A percentile compares a stretch with the other conserved stretches of the same genome.
Evolutionary conservation across 1,284 basidiomycete species (phyloP).

Genomic region (Austropuccinia psidii): DNA sequence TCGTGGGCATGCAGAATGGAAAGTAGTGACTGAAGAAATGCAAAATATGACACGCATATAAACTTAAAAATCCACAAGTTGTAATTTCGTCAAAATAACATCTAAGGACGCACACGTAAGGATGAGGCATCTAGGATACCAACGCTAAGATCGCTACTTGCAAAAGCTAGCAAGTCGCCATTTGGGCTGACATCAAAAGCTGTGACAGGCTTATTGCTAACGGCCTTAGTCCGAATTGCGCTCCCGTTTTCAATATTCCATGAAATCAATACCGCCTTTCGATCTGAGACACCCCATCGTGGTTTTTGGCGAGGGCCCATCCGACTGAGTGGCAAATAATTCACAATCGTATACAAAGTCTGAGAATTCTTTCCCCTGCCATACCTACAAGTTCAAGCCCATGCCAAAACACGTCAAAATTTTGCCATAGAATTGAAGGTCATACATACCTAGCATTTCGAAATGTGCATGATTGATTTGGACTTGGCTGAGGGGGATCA

Average conservation of each 20-base stretch:
- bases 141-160: conserved; percentile 77
- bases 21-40: conserved; percentile 60
- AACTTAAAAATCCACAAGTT: no score
- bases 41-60: no score
- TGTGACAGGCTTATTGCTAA: conserved; percentile 70
- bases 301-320: no score
- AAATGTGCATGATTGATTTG: neutral
- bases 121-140: conserved; percentile 74
- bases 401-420: neutral
- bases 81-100: neutral
- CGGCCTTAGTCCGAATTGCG: conserved; percentile 45
- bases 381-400: conserved; percentile 6
- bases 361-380: neutral
- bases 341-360: conserved; percentile 10
- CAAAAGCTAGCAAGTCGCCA: conserved; percentile 74
- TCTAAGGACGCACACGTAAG: conserved; percentile 58
- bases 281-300: no score
- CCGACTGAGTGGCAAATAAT: neutral
- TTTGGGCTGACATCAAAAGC: conserved; percentile 72
- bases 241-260: conserved; percentile 10
- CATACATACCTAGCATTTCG: conserved; percentile 8
- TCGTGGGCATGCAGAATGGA: conserved; percentile 89
- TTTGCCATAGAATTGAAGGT: neutral
- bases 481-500: neutral
- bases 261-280: neutral